phyloP scores from a whole-genome alignment of 2,329 filamentous ascomycete species.

The Aspergillus ustus region DNA sequence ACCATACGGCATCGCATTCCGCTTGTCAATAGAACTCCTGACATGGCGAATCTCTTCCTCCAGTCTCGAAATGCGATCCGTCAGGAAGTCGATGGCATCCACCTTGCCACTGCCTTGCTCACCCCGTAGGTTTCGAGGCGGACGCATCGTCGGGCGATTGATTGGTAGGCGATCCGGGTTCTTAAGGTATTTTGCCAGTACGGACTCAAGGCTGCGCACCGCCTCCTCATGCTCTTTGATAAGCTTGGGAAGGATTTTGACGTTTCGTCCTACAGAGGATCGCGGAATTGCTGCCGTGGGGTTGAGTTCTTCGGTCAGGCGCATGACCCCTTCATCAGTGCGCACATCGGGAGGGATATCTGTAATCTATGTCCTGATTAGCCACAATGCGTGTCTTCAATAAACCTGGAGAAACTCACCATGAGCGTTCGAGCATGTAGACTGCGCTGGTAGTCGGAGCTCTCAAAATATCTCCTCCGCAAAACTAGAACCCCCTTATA shows the following conservation, averaged over 20 bases:
- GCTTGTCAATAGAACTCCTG: slow-evolving; percentile 78
- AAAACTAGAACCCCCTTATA: slow-evolving; percentile 75
- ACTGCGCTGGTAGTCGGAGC: slow-evolving; percentile 83
- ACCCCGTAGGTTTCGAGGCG: slow-evolving; percentile 77
- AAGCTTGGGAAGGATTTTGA: slow-evolving; percentile 83
- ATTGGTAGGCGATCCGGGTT: slow-evolving; percentile 80
- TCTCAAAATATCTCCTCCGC: slow-evolving; percentile 80
- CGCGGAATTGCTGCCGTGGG: slow-evolving; percentile 78
- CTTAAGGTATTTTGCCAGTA: slow-evolving; percentile 88
- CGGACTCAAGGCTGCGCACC: slow-evolving; percentile 79
- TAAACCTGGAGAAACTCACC: slow-evolving; percentile 36
- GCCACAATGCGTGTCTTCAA: neutral
- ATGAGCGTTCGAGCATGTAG: slow-evolving; percentile 73
- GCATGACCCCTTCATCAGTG: slow-evolving; percentile 84
- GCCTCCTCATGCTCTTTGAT: slow-evolving; percentile 82
- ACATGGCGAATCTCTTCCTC: slow-evolving; percentile 85
- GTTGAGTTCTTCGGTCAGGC: slow-evolving; percentile 78
- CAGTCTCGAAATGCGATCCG: slow-evolving; percentile 78
- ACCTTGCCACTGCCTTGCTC: slow-evolving; percentile 73
- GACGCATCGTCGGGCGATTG: slow-evolving; percentile 76
- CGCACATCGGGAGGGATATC: slow-evolving; percentile 79
- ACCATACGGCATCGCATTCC: slow-evolving; percentile 86
- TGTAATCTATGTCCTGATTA: slow-evolving; percentile 62
- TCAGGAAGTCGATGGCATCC: slow-evolving; percentile 93
- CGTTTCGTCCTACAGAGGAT: slow-evolving; percentile 85